Evolutionary conservation across 257 asterid species (phyloP).

Genomic region (Lavandula angustifolia): DNA sequence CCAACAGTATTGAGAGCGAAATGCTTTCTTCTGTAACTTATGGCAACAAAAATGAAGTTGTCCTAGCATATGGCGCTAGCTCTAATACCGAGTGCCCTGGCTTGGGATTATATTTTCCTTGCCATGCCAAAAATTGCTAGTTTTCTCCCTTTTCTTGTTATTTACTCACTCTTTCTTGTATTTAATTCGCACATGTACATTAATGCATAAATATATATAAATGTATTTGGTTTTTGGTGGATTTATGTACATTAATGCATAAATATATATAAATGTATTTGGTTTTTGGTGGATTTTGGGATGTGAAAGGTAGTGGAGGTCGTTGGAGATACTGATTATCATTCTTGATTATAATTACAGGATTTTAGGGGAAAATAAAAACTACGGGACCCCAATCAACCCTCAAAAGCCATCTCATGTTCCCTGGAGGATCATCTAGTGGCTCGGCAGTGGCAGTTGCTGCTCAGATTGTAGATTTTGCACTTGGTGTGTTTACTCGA

Average conservation of each 20-base stretch:
- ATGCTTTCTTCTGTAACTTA: not conserved
- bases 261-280: not conserved
- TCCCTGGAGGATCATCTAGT: slow-evolving; percentile 95
- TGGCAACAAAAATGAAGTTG: not conserved
- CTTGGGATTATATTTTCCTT: slow-evolving; percentile 16
- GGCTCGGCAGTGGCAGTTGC: slow-evolving; percentile 97
- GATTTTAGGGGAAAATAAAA: slow-evolving; percentile 77
- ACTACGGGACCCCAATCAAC: slow-evolving; percentile 79
- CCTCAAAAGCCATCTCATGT: slow-evolving; percentile 68
- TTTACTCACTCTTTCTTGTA: not conserved
- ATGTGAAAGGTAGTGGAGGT: not conserved
- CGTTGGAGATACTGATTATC: slow-evolving; percentile 23
- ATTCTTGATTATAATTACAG: slow-evolving; percentile 49
- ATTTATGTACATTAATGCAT: too few relatives aligned
- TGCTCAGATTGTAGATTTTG: slow-evolving; percentile 74
- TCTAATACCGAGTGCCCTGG: not conserved
- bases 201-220: too few relatives aligned
- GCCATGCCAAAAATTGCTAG: not conserved
- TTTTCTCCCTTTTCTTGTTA: not conserved
- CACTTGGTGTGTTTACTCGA: slow-evolving; percentile 62
- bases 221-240: not conserved
- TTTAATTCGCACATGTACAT: not conserved
- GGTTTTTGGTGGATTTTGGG: not conserved
- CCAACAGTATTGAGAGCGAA: not conserved
- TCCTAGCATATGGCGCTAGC: not conserved